phyloP scores from a whole-genome alignment of 129 eudicot species.

The Saposhnikovia divaricata region DNA sequence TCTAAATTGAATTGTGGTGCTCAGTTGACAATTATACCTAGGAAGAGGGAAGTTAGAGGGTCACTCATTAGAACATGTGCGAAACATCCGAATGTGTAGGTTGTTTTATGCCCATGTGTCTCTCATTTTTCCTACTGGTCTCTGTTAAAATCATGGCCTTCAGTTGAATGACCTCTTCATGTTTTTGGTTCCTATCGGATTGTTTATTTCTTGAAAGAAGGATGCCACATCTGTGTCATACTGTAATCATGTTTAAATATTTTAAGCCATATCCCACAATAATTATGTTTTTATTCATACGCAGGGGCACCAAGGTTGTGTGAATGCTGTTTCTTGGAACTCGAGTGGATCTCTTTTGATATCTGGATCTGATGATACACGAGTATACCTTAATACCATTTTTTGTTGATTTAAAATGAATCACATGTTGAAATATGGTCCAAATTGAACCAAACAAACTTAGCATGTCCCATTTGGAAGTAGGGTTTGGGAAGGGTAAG shows the following conservation, averaged over 20 bases:
- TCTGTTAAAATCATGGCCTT: background rate
- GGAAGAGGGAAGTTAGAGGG: background rate
- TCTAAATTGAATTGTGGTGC: background rate
- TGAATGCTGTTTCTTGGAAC: constrained; percentile 87
- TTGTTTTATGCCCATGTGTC: background rate
- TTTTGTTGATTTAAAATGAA: background rate
- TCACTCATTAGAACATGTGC: background rate
- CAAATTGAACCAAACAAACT: background rate
- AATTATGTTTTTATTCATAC: background rate
- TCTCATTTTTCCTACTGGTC: background rate
- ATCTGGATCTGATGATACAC: constrained; percentile 94
- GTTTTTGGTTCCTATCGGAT: background rate
- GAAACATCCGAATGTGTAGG: background rate
- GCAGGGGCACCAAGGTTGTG: constrained; percentile 92
- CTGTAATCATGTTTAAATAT: background rate
- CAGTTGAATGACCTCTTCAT: background rate
- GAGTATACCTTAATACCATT: constrained; percentile 27
- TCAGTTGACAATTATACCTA: background rate
- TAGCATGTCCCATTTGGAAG: background rate
- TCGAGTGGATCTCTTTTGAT: constrained; percentile 77
- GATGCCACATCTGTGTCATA: background rate
- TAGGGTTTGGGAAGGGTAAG: background rate
- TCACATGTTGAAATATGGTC: background rate
- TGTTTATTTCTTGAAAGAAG: background rate
- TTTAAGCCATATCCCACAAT: background rate